Evolutionary conservation across 2,329 filamentous ascomycete species (phyloP).

Genomic region (Polytolypa hystricis): DNA sequence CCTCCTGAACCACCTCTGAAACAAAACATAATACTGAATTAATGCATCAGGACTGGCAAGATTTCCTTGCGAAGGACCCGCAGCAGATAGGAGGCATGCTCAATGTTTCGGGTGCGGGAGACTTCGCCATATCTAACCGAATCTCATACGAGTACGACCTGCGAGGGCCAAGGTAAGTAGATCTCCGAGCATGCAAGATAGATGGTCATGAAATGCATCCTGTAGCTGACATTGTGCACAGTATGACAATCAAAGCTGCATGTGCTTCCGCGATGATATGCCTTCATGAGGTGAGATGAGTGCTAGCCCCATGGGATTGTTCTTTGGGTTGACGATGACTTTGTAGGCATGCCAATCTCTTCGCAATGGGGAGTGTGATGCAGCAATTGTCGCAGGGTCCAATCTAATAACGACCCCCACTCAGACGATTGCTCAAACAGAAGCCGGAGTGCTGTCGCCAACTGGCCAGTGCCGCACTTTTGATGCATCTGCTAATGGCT

Average conservation of each 20-base stretch:
- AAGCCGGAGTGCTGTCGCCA: slow-evolving; percentile 8
- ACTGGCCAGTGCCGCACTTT: slow-evolving; percentile 40
- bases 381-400: not conserved
- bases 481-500: slow-evolving; percentile 39
- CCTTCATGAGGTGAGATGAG: not conserved
- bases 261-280: slow-evolving; percentile 1
- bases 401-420: not conserved
- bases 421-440: not conserved
- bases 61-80: slow-evolving; percentile 1
- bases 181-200: no score
- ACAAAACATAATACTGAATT: no score
- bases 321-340: not conserved
- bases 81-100: not conserved
- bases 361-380: not conserved
- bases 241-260: slow-evolving; percentile 1
- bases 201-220: no score
- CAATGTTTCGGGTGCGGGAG: not conserved
- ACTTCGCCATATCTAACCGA: slow-evolving; percentile 1
- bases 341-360: not conserved
- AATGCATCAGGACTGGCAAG: slow-evolving; percentile 1
- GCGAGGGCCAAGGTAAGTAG: slow-evolving; percentile 1
- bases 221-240: no score
- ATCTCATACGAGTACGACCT: slow-evolving; percentile 2
- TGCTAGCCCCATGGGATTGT: not conserved
- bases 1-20: no score